These are phyloP conservation scores for Pholiota adiposa DNA, from an alignment of 1,284 basidiomycete genomes.

Conservation along the genomic window DNA sequence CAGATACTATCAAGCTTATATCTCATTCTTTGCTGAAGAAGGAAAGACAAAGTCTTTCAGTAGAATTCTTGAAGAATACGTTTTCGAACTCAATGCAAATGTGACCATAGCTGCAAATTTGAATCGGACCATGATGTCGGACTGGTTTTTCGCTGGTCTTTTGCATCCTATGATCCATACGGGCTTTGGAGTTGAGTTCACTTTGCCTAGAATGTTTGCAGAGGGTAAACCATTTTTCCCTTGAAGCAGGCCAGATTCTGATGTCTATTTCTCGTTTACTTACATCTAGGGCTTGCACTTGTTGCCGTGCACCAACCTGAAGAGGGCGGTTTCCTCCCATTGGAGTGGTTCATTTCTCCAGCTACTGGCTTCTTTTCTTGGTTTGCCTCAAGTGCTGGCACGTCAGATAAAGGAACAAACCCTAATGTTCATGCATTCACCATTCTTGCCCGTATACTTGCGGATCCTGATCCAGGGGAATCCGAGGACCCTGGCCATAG, in stretches of 20 bases:
- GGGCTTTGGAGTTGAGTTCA: conserved; percentile 67
- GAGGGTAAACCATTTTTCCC: conserved; percentile 11
- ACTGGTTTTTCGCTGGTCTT: conserved; percentile 58
- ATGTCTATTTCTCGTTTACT: neutral
- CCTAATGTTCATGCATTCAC: conserved; percentile 23
- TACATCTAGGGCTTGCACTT: conserved; percentile 21
- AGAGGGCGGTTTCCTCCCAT: conserved; percentile 4
- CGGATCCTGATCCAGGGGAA: conserved; percentile 12
- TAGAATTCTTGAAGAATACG: conserved; percentile 53
- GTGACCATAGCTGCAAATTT: conserved; percentile 26
- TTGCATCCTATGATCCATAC: conserved; percentile 67
- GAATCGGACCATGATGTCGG: conserved; percentile 58
- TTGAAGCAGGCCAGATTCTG: too few species aligned
- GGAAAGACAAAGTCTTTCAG: conserved; percentile 45
- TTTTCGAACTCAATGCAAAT: conserved; percentile 61
- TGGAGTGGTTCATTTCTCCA: conserved; percentile 9
- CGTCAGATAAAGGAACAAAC: conserved; percentile 5
- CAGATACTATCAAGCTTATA: conserved; percentile 64
- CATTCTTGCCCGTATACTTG: conserved; percentile 22
- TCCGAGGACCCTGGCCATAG: neutral
- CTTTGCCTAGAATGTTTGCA: conserved; percentile 20
- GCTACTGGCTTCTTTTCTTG: conserved; percentile 12
- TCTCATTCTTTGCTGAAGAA: conserved; percentile 57
- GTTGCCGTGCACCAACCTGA: conserved; percentile 17
- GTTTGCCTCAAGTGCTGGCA: conserved; percentile 9